Conservation (phyloP, 2,329 filamentous ascomycete genomes). For the Diaporthe capsici region DNA sequence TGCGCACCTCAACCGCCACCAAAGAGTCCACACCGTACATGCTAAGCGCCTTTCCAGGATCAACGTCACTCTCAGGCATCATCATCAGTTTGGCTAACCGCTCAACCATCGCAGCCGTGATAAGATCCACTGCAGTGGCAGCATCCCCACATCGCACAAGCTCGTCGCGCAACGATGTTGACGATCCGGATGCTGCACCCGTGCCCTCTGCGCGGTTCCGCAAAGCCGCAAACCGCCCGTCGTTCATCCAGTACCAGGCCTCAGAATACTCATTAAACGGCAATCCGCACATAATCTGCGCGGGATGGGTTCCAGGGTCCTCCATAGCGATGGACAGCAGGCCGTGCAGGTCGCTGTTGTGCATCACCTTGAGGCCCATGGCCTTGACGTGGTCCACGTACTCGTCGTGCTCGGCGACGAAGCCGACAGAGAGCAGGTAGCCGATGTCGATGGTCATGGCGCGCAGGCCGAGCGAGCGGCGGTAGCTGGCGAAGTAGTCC, state of each 20-base stretch:
- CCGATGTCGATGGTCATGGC: conserved; percentile 47
- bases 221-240: conserved; percentile 29
- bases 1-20: conserved; percentile 51
- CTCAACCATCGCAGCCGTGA: conserved; percentile 42
- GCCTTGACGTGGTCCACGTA: conserved; percentile 22
- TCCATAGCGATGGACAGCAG: conserved; percentile 1
- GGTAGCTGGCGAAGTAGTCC: conserved; percentile 48
- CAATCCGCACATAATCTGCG: conserved; percentile 35
- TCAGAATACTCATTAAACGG: conserved; percentile 20
- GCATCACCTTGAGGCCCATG: conserved; percentile 26
- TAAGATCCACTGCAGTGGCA: conserved; percentile 36
- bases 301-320: neutral
- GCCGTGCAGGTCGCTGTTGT: conserved; percentile 26
- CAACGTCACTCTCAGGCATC: conserved; percentile 45
- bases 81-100: conserved; percentile 47
- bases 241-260: conserved; percentile 24
- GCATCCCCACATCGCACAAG: conserved; percentile 21
- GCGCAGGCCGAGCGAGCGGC: conserved; percentile 43
- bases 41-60: conserved; percentile 43
- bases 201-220: conserved; percentile 17
- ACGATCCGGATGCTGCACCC: neutral
- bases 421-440: conserved; percentile 47
- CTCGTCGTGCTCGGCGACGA: conserved; percentile 14
- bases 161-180: conserved; percentile 26
- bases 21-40: conserved; percentile 51